Conservation (phyloP, 192 early-diverging fungal species). For the Coemansia sp. region DNA sequence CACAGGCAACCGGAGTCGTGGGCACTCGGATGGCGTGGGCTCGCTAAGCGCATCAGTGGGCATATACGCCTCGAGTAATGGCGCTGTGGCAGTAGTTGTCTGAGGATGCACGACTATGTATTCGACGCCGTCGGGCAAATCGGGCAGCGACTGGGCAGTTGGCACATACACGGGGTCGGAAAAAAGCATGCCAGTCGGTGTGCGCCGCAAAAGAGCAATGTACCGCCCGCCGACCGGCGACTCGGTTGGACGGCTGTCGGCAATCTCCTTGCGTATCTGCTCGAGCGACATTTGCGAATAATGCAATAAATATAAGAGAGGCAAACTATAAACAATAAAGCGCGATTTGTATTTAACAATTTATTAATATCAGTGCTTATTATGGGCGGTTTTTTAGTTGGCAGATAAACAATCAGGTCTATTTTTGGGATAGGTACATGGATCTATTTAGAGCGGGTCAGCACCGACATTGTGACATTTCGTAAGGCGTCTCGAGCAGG, state of each 20-base stretch:
- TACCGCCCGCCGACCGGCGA: conserved; percentile 33
- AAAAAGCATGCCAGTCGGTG: conserved; percentile 36
- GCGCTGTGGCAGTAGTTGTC: conserved; percentile 1
- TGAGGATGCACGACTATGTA: conserved; percentile 49
- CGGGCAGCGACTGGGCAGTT: conserved; percentile 28
- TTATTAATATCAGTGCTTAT: too few species aligned
- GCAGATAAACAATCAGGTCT: too few species aligned
- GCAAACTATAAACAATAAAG: too few species aligned
- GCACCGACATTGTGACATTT: conserved; percentile 75
- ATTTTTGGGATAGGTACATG: background rate
- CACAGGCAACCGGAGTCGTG: conserved; percentile 4
- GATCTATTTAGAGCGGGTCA: conserved; percentile 75
- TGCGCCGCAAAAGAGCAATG: conserved; percentile 46
- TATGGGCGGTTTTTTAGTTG: too few species aligned
- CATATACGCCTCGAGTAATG: conserved; percentile 26
- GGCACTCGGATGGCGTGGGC: background rate
- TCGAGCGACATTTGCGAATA: conserved; percentile 6
- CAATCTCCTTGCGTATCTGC: conserved; percentile 10
- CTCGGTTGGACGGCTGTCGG: conserved; percentile 1
- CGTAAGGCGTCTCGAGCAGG: conserved; percentile 77
- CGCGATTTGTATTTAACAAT: too few species aligned
- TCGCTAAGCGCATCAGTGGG: conserved; percentile 7
- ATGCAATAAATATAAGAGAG: too few species aligned
- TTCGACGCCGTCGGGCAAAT: conserved; percentile 45
- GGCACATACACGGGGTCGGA: conserved; percentile 45